Evolutionary conservation across 2,329 filamentous ascomycete species (phyloP).

Genomic region (Gaeumannomyces sp.): DNA sequence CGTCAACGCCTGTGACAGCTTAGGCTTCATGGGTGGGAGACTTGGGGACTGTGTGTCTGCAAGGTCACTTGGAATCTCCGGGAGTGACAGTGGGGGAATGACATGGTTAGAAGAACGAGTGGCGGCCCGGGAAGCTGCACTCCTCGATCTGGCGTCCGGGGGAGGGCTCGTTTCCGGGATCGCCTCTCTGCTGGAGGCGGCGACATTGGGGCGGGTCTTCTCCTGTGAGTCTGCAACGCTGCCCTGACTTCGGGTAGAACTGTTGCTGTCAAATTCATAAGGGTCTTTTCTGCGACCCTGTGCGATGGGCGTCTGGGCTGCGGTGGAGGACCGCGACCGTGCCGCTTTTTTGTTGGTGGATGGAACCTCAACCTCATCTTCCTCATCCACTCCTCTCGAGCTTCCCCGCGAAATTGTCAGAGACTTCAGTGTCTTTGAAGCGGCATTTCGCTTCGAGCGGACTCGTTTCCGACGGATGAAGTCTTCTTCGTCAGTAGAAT

Average conservation of each 20-base stretch:
- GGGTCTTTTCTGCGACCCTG: neutral
- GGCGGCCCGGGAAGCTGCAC: neutral
- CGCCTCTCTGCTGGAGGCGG: conserved; percentile 11
- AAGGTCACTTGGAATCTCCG: conserved; percentile 4
- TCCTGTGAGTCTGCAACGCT: conserved; percentile 8
- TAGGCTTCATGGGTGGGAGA: neutral
- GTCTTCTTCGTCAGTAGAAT: conserved; percentile 27
- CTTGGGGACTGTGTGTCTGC: neutral
- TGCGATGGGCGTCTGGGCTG: neutral
- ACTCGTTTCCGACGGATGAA: conserved; percentile 32
- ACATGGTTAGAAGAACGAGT: neutral
- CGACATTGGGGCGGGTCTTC: neutral
- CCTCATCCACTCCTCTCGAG: conserved; percentile 19
- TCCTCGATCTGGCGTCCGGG: neutral
- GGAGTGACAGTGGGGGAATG: neutral
- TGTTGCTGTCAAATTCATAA: neutral
- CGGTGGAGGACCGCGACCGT: neutral
- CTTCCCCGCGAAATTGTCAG: conserved; percentile 30
- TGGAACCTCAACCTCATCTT: conserved; percentile 29
- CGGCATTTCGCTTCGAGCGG: conserved; percentile 32
- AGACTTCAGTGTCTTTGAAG: conserved; percentile 32
- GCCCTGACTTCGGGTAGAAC: conserved; percentile 6
- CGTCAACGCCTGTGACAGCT: neutral
- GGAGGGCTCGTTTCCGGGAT: conserved; percentile 20
- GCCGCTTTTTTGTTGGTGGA: conserved; percentile 24